Evolutionary conservation across 148 eudicot genomes (phyloP), one percentile per base, ranked within the genome.

Genomic region (Euryodendron excelsum): DNA sequence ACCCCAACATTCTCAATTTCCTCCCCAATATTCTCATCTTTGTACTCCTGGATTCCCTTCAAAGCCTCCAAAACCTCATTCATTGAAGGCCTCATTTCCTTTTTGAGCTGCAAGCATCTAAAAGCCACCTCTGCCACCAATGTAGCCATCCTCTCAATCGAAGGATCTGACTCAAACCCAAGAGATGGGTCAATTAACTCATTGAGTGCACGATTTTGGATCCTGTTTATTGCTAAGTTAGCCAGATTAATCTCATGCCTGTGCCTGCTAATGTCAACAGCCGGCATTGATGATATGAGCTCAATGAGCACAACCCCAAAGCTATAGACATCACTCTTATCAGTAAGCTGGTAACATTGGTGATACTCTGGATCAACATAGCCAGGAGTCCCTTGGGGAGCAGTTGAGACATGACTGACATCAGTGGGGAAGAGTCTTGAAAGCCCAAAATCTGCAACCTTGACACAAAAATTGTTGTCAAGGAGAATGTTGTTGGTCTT

Each of bases 251-350:
- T 60, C 64, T 60, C 64, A 2, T 60, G 30, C 64, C 15, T 3
- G 8, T 60, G 31, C 64, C 64, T 6, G 25, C 2, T 27, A 25
- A 60, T 60, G 64, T 60, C 64, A 60, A 60, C 31, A 1, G 33
- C 64, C 30, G 64, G 64, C 64, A 60, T 60, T 23, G 64, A 60
- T 25, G 64, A 60, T 5, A 60, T 60, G 31, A 85, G 83, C 85
- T 85, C 85, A 1, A 73, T 55, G 73, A n/a, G 85, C 80, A 90
- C 88, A 5, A 90, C 91, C 30, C 93, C 91, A 48, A 86, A 88
- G 79, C 93, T 90, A 48, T 90, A 90, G 64, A 90, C 91, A 58
- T 88, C 91, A 39, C 91, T 88, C 79, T 79, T 82, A 33, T 88
- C 90, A 0, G 93, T 88, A 50, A 85, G 68, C 34, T 82, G 88